Conservation (phyloP, 192 early-diverging fungal species). For the Obelidium mucronatum region DNA sequence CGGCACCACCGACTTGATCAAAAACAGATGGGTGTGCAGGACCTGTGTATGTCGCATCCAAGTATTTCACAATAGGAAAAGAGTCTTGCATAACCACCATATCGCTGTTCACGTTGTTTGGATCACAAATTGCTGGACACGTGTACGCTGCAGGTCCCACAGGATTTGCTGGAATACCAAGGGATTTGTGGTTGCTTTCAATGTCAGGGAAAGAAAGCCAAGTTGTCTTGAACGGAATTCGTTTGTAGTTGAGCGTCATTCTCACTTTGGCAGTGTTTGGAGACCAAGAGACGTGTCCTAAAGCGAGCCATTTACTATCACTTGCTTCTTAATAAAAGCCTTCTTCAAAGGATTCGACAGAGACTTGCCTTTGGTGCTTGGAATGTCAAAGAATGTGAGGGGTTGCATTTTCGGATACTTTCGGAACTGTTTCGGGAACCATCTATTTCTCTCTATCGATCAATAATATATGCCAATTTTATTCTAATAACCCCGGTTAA, state of each 20-base stretch:
- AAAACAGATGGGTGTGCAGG: not conserved
- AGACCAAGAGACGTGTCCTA: conserved; percentile 6
- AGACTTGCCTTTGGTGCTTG: conserved; percentile 50
- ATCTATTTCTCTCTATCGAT: too few species aligned
- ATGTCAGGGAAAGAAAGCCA: conserved; percentile 13
- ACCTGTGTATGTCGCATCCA: conserved; percentile 10
- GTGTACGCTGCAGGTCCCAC: not conserved
- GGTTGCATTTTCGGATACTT: conserved; percentile 35
- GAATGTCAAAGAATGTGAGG: conserved; percentile 40
- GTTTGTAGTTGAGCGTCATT: conserved; percentile 9
- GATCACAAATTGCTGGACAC: conserved; percentile 22
- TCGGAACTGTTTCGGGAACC: too few species aligned
- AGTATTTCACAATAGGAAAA: conserved; percentile 6
- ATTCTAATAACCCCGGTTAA: too few species aligned
- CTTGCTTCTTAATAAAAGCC: too few species aligned
- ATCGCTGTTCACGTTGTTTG: too few species aligned
- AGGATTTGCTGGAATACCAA: not conserved
- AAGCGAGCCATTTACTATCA: too few species aligned
- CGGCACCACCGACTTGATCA: not conserved
- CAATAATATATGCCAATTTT: too few species aligned
- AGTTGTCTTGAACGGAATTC: conserved; percentile 12
- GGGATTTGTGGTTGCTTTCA: conserved; percentile 3
- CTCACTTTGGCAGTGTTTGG: conserved; percentile 12
- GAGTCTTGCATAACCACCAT: conserved; percentile 4
- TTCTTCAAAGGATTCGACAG: conserved; percentile 36